phyloP scores from a whole-genome alignment of 805 yeast genomes.

The Hermanozyma aechmeae region DNA sequence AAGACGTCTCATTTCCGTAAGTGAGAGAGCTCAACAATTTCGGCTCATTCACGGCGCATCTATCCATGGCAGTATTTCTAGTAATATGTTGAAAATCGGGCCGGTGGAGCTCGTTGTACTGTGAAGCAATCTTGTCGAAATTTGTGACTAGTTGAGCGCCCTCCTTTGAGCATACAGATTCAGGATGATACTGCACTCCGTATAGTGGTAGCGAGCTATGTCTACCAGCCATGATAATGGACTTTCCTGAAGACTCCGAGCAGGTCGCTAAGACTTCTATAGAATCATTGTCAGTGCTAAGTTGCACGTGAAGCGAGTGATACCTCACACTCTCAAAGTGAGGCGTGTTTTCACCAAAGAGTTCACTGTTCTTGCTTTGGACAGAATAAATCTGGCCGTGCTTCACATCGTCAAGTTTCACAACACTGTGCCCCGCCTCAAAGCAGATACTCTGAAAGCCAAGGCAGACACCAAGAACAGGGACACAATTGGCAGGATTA shows the following conservation, averaged over 20 bases:
- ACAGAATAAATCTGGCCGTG: constrained; percentile 81
- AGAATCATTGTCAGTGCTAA: constrained; percentile 14
- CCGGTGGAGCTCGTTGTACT: constrained; percentile 24
- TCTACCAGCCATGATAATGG: constrained; percentile 72
- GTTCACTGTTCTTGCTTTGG: constrained; percentile 28
- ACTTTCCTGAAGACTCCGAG: too few species aligned
- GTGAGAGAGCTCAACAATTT: too few species aligned
- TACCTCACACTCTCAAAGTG: constrained; percentile 57
- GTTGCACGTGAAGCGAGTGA: constrained; percentile 65
- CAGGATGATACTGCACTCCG: constrained; percentile 98
- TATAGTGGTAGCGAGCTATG: constrained; percentile 58
- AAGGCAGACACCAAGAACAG: constrained; percentile 84
- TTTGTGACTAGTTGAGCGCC: constrained; percentile 56
- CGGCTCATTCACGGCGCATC: too few species aligned
- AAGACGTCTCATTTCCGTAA: too few species aligned
- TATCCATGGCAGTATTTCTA: too few species aligned
- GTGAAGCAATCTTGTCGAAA: constrained; percentile 45
- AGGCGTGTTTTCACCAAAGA: constrained; percentile 2
- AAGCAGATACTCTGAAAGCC: constrained; percentile 83
- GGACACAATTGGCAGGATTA: constrained; percentile 22
- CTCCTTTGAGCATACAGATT: constrained; percentile 70
- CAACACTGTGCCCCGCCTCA: constrained; percentile 48
- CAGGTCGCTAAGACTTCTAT: too few species aligned
- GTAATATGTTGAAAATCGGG: too few species aligned
- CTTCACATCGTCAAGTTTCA: constrained; percentile 45